These are phyloP conservation scores for Cyclocybe cylindracea DNA, from an alignment of 768 basidiomycete species.

Conservation along the genomic window DNA sequence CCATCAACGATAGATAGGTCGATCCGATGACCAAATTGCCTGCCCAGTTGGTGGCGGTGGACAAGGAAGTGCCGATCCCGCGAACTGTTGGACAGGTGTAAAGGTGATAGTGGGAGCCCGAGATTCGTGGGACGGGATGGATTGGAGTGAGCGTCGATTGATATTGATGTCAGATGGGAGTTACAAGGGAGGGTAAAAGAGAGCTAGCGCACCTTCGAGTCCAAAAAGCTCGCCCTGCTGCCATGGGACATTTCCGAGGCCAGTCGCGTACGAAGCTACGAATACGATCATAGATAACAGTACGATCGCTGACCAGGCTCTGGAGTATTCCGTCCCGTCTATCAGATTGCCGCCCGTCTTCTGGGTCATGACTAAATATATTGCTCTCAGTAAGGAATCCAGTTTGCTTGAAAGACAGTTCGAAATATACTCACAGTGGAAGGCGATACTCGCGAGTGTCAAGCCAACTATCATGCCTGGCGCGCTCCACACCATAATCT, in stretches of 20 bases:
- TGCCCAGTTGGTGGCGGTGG: conserved; percentile 79
- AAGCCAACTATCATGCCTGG: conserved; percentile 76
- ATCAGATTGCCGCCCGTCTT: conserved; percentile 62
- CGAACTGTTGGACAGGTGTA: conserved; percentile 45
- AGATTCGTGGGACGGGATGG: background rate
- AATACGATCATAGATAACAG: conserved; percentile 83
- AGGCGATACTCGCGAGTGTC: conserved; percentile 61
- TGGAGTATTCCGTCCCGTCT: conserved; percentile 58
- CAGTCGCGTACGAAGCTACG: conserved; percentile 80
- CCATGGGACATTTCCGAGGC: conserved; percentile 83
- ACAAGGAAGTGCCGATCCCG: conserved; percentile 74
- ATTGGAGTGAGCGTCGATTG: too few relatives aligned
- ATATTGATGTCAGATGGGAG: too few relatives aligned
- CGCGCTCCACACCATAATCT: conserved; percentile 68
- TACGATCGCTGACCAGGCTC: conserved; percentile 65
- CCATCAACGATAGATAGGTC: conserved; percentile 82
- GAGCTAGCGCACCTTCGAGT: conserved; percentile 54
- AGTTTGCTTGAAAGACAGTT: background rate
- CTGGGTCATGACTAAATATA: conserved; percentile 51
- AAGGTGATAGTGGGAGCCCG: background rate
- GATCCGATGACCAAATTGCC: conserved; percentile 75
- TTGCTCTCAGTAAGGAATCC: background rate
- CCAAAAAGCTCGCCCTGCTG: conserved; percentile 85
- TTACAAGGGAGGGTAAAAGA: background rate
- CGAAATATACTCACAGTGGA: conserved; percentile 52